Base-by-base conservation (phyloP, 2,329 filamentous ascomycete species). In the Colletotrichum brevisporum region DNA sequence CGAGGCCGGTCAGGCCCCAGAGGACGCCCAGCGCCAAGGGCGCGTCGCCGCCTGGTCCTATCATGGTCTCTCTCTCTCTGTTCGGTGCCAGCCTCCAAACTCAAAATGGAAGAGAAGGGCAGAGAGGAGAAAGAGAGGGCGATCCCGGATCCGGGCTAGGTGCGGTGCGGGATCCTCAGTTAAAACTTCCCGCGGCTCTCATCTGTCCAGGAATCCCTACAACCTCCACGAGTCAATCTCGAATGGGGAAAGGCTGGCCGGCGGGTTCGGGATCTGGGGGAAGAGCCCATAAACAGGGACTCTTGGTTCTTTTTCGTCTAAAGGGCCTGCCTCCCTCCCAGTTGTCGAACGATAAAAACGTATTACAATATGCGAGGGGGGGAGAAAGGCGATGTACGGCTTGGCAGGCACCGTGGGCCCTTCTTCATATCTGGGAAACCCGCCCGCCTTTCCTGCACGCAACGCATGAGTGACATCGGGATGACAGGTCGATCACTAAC, bases 1-100 rank as follows among this genome's bases (percentile, higher is more conserved):
- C 68, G 10, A 77, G 45, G 2, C 27, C 61, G 2, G 74, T 73
- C 54, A 78, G 36, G 13, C 71, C 48, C 77, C 77, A 78, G 70
- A 78, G 77, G 59, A 79, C 74, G 36, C 53, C 63, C 18, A 70
- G 64, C 18, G 55, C 59, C 63, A 70, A 68, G 43, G 67, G 67
- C 64, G 67, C 67, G 21, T 70, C 68, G 26, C 68, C 68, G 39
- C 68, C 68, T 45, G 58, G 68, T 50, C 50, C 58, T n/a, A 70
- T 68, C 68, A 70, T 70, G n/a, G 55, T 68, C 21, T 58, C 16
- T 21, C 9, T 24, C 21, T 24, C 31, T 36, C 31, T 36, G 31
- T 36, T 36, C 10, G 31, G 63, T 63, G 48, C 51, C 10, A 54
- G 55, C 51, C 54, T 65, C 50, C 24, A 48, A 65, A 51, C 54